These are phyloP conservation scores for Zygoascus hellenicus DNA, from an alignment of 1,139 yeast genomes.

Conservation along the genomic window DNA sequence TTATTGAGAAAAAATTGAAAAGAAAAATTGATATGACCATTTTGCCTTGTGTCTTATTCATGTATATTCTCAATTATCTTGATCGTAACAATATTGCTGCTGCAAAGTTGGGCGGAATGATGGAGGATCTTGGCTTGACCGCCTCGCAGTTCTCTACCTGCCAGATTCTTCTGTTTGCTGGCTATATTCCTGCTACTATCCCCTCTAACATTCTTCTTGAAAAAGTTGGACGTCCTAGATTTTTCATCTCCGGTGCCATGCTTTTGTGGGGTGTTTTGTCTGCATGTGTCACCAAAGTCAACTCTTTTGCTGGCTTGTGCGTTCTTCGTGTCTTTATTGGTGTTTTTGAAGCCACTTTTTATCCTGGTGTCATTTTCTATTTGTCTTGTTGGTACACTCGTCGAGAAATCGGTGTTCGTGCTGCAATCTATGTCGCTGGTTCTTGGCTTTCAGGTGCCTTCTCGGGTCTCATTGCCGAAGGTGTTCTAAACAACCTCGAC, in stretches of 20 bases:
- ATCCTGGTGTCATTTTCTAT: slow-evolving; percentile 48
- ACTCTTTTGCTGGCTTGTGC: slow-evolving; percentile 33
- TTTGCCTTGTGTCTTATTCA: slow-evolving; percentile 50
- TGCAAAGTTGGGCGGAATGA: slow-evolving; percentile 54
- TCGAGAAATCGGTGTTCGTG: slow-evolving; percentile 43
- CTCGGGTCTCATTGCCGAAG: slow-evolving; percentile 42
- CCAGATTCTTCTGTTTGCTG: slow-evolving; percentile 54
- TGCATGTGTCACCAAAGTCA: slow-evolving; percentile 53
- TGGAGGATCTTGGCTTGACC: slow-evolving; percentile 46
- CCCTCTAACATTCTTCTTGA: slow-evolving; percentile 47
- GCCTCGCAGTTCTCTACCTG: slow-evolving; percentile 52
- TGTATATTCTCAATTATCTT: slow-evolving; percentile 54
- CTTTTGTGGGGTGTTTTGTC: slow-evolving; percentile 53
- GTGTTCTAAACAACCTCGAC: slow-evolving; percentile 33
- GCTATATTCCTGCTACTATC: slow-evolving; percentile 55
- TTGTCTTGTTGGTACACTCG: slow-evolving; percentile 49
- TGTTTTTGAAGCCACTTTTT: slow-evolving; percentile 50
- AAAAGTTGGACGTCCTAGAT: slow-evolving; percentile 46
- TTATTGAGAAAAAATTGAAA: slow-evolving; percentile 14
- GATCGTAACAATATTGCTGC: slow-evolving; percentile 59
- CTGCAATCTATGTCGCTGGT: slow-evolving; percentile 41
- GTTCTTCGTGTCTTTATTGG: slow-evolving; percentile 45
- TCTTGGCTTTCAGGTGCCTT: slow-evolving; percentile 22
- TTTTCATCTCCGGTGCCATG: slow-evolving; percentile 48
- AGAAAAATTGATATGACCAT: slow-evolving; percentile 47